Conservation (phyloP, 495 filamentous ascomycete genomes). For the Penicillium pancosmium region DNA sequence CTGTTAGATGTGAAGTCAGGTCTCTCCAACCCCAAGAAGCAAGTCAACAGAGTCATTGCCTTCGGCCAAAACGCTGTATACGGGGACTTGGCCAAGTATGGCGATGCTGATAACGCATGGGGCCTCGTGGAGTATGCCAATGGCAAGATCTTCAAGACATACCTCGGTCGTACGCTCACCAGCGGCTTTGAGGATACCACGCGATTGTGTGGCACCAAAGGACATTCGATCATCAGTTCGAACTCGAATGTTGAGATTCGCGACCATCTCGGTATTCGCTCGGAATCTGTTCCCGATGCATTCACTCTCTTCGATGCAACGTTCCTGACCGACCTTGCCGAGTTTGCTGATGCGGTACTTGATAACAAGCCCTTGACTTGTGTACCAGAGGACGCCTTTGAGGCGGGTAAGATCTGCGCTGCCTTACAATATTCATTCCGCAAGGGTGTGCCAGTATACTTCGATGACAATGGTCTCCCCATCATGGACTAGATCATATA, state of each 20-base stretch:
- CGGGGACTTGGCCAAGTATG: constrained; percentile 17
- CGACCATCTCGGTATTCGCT: constrained; percentile 18
- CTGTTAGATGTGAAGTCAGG: constrained; percentile 22
- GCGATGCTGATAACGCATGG: constrained; percentile 21
- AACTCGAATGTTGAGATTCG: constrained; percentile 25
- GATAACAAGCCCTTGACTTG: constrained; percentile 22
- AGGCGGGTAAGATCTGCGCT: constrained; percentile 23
- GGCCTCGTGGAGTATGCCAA: constrained; percentile 22
- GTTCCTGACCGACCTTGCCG: constrained; percentile 19
- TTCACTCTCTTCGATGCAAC: constrained; percentile 22
- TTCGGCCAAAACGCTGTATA: constrained; percentile 21
- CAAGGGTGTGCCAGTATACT: constrained; percentile 21
- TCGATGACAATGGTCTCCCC: constrained; percentile 18
- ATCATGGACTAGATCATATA: constrained; percentile 16
- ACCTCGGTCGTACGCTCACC: constrained; percentile 21
- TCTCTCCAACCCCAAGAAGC: constrained; percentile 20
- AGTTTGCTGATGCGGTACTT: constrained; percentile 22
- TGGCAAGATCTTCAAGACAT: constrained; percentile 23
- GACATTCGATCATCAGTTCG: constrained; percentile 21
- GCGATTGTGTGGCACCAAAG: constrained; percentile 20
- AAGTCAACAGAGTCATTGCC: constrained; percentile 24
- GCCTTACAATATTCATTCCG: constrained; percentile 22
- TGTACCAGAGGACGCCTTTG: constrained; percentile 23
- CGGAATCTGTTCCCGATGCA: constrained; percentile 21
- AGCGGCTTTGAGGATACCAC: constrained; percentile 23